Percentiles rank a stretch among this genome's conserved stretches.
Conservation (phyloP, 1,284 basidiomycete genomes). For the Trichosporon asahii region DNA sequence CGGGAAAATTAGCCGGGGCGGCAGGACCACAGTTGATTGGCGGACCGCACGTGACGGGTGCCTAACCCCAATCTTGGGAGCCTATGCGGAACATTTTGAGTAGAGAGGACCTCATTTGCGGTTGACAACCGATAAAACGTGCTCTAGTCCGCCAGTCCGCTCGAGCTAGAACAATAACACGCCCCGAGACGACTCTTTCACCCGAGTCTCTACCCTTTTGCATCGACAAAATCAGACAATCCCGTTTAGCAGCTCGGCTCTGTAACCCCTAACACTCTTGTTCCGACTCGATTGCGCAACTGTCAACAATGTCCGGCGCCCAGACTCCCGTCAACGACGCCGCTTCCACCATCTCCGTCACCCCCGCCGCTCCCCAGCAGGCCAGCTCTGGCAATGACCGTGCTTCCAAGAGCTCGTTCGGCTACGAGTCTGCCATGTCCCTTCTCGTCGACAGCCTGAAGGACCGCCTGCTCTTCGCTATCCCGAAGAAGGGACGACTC, state of each 20-base stretch:
- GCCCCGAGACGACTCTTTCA: neutral
- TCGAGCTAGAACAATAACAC: neutral
- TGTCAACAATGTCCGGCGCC: constrained; percentile 21
- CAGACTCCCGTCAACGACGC: constrained; percentile 16
- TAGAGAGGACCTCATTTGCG: neutral
- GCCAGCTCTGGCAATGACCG: constrained; percentile 23
- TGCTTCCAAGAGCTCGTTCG: constrained; percentile 38
- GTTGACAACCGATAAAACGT: constrained; percentile 5
- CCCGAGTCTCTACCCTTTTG: neutral
- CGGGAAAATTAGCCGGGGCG: neutral
- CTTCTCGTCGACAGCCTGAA: constrained; percentile 59
- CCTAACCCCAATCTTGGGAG: constrained; percentile 3
- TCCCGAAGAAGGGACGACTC: constrained; percentile 96
- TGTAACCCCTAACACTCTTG: neutral
- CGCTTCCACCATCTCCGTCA: constrained; percentile 22
- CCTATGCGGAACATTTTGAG: constrained; percentile 9
- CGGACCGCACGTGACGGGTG: neutral
- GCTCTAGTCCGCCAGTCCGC: neutral
- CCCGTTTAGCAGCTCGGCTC: neutral
- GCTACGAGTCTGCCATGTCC: constrained; percentile 51
- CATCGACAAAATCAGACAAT: neutral
- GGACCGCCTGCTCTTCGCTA: constrained; percentile 83
- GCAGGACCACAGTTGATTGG: neutral
- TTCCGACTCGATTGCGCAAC: neutral
- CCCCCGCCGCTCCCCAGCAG: constrained; percentile 11